phyloP scores from a whole-genome alignment of 208 protist species.

The Wallacemonas collosoma region DNA sequence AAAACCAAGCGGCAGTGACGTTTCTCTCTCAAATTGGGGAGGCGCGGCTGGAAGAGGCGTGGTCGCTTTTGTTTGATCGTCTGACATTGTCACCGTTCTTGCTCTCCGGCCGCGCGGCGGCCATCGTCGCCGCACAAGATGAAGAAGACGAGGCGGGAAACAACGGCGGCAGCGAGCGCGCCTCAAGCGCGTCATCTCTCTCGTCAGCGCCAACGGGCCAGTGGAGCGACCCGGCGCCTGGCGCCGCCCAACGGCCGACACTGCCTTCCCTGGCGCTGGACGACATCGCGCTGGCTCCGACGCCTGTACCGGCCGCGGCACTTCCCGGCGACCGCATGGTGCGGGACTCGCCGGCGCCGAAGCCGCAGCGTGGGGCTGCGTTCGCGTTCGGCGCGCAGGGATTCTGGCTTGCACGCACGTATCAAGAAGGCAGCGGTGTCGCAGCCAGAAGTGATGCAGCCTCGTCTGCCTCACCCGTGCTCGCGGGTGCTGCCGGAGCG shows the following conservation, averaged over 20 bases:
- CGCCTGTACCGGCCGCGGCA: not conserved
- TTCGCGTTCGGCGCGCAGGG: conserved; percentile 19
- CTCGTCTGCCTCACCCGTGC: too few relatives aligned
- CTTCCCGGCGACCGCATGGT: not conserved
- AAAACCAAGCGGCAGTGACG: not conserved
- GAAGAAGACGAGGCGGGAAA: conserved; percentile 1
- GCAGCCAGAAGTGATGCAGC: not conserved
- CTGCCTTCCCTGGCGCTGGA: conserved; percentile 6
- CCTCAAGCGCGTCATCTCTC: not conserved
- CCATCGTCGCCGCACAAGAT: not conserved
- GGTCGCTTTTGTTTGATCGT: conserved; percentile 15
- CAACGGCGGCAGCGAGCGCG: not conserved
- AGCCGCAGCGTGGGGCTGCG: not conserved
- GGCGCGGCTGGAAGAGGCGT: conserved; percentile 11
- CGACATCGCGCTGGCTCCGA: not conserved
- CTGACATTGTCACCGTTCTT: conserved; percentile 19
- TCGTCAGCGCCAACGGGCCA: not conserved
- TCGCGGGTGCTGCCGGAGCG: too few relatives aligned
- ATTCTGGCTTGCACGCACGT: conserved; percentile 13
- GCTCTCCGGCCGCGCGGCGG: conserved; percentile 11
- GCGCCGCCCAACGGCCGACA: not conserved
- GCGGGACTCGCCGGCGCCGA: not conserved
- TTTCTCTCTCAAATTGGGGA: conserved; percentile 20
- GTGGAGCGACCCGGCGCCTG: not conserved
- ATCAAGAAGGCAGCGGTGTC: not conserved